Evolutionary conservation across 2,329 filamentous ascomycete species (phyloP), one percentile per base, ranked within the genome.

Genomic region (Didymella arachidicola): DNA sequence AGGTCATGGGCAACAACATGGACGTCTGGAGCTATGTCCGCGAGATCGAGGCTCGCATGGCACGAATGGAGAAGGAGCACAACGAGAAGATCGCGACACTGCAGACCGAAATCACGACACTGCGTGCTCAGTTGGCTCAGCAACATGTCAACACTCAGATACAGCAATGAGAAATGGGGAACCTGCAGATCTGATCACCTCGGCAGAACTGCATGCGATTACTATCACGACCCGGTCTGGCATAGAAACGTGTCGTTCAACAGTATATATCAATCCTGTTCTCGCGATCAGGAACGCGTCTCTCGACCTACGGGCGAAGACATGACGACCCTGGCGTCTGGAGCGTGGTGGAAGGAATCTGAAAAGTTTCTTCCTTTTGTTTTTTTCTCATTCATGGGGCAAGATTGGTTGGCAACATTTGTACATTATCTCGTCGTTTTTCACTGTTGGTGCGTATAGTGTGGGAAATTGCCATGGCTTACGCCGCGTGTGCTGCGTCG

Each of bases 21-120:
- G 87, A 87, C 41, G 79, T 93, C 8, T 92, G 89, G 89, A 79
- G 83, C 4, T 92, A 92, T 68, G 85, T 93, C 32, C 87, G 91
- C 56, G 83, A 82, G 18, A 80, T 94, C 48, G 90, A 94, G 70
- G 84, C 69, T 32, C 74, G 78, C 18, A 79, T 82, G 72, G 72
- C 74, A 18, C 68, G 77, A 26, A 80, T 80, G 75, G 77, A 79
- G 57, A 79, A 82, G 65, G 81, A 83, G 57, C 79, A 82, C 62
- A 79, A 80, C 53, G 66, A 78, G 48, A 77, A 78, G 47, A 80
- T 83, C 43, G 69, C 72, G 8, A 72, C 75, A 8, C 59, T 82
- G 66, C 77, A 81, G 60, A 78, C 78, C 44, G 81, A 83, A 62
- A 73, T 83, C 34, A 74, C 70, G 7, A 73, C 70, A 11, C 64